These are phyloP conservation scores for Aspergillus costaricaensis DNA, from an alignment of 2,329 filamentous ascomycete species.

Conservation along the genomic window DNA sequence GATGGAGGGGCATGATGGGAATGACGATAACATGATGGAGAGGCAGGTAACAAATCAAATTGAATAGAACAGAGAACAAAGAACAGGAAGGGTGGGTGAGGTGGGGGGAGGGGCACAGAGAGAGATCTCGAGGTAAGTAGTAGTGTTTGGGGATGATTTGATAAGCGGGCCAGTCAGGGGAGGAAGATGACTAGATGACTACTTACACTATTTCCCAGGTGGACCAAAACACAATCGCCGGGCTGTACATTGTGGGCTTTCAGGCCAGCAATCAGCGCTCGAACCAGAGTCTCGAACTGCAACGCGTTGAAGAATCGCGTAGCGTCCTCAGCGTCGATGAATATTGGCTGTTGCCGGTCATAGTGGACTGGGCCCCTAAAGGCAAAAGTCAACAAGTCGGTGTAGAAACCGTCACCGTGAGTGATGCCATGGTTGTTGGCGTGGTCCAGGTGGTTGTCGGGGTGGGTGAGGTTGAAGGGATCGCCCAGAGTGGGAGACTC, in stretches of 20 bases:
- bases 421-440: neutral
- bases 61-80: neutral
- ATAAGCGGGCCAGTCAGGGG: slow-evolving; percentile 5
- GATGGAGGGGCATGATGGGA: neutral
- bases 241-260: slow-evolving; percentile 39
- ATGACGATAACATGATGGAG: slow-evolving; percentile 7
- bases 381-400: slow-evolving; percentile 47
- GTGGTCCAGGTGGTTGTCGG: neutral
- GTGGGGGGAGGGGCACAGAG: slow-evolving; percentile 5
- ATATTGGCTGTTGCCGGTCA: slow-evolving; percentile 42
- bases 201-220: slow-evolving; percentile 46
- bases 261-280: slow-evolving; percentile 44
- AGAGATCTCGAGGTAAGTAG: neutral
- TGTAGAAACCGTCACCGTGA: slow-evolving; percentile 24
- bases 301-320: slow-evolving; percentile 38
- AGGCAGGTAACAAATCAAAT: neutral
- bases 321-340: slow-evolving; percentile 46
- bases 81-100: neutral
- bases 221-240: slow-evolving; percentile 48
- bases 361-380: slow-evolving; percentile 40
- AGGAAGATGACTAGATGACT: neutral
- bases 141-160: neutral
- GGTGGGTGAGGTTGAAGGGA: neutral
- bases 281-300: slow-evolving; percentile 39
- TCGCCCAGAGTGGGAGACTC: slow-evolving; percentile 20